A percentile compares a stretch with the other conserved stretches of the same genome.
Evolutionary conservation across 305 asterid species (phyloP).

Genomic region (Lippia alba): DNA sequence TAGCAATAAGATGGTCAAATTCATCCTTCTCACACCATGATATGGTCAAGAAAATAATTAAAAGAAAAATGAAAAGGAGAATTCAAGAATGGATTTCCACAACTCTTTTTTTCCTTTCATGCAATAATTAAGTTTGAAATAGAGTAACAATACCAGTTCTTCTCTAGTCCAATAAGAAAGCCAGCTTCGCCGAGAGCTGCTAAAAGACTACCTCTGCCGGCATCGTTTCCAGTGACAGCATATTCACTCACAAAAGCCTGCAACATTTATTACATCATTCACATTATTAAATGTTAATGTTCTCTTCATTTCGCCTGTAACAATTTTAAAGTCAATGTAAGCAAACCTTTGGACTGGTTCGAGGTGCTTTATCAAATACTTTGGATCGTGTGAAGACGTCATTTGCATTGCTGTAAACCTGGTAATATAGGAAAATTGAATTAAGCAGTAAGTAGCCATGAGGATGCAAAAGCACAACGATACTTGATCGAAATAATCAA

Average conservation of each 20-base stretch:
- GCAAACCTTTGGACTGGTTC: constrained; percentile 89
- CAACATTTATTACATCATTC: constrained; percentile 23
- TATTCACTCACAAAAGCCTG: constrained; percentile 99
- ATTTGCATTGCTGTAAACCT: constrained; percentile 74
- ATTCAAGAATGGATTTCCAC: background rate
- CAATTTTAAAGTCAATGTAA: constrained; percentile 25
- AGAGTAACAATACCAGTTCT: constrained; percentile 62
- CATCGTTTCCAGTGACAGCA: constrained; percentile 84
- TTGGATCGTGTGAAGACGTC: constrained; percentile 56
- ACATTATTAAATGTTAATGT: background rate
- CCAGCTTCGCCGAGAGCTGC: constrained; percentile 95
- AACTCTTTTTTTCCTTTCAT: background rate
- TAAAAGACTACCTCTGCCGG: constrained; percentile 86
- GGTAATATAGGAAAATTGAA: constrained; percentile 33
- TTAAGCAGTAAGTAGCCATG: constrained; percentile 24
- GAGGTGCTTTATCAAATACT: constrained; percentile 66
- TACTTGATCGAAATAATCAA: constrained; percentile 21
- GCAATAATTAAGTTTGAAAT: background rate
- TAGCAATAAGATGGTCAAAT: too few relatives aligned
- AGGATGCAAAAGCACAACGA: background rate
- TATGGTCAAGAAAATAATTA: too few relatives aligned
- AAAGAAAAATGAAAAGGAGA: too few relatives aligned
- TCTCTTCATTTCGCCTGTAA: constrained; percentile 14
- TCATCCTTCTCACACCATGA: too few relatives aligned
- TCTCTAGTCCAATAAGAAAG: constrained; percentile 89